Evolutionary conservation across 305 asterid species (phyloP).

Genomic region (Fraxinus baroniana): DNA sequence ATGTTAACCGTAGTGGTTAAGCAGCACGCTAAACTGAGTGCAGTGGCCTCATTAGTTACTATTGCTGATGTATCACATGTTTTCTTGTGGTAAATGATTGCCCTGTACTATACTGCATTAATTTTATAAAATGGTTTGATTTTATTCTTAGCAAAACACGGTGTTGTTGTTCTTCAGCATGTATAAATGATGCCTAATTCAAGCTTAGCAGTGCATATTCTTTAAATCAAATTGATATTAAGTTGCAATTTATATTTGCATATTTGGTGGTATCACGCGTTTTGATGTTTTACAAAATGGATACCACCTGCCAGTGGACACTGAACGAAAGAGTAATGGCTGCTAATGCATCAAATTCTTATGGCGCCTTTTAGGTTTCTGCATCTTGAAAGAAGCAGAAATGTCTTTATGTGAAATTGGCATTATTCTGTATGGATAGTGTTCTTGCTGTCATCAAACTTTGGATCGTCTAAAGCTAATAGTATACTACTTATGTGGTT

Average conservation of each 20-base stretch:
- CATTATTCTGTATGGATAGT: slow-evolving; percentile 12
- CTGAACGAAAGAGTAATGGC: not conserved
- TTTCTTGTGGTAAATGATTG: slow-evolving; percentile 4
- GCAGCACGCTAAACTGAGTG: not conserved
- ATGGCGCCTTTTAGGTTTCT: not conserved
- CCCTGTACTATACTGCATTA: slow-evolving; percentile 8
- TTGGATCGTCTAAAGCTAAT: slow-evolving; percentile 20
- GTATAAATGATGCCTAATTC: not conserved
- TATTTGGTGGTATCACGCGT: not conserved
- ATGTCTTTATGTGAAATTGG: not conserved
- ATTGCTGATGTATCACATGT: slow-evolving; percentile 12
- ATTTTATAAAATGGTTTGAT: slow-evolving; percentile 17
- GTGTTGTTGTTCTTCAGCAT: not conserved
- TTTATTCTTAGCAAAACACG: not conserved
- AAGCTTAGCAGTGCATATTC: not conserved
- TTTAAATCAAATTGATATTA: not conserved
- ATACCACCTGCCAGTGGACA: not conserved
- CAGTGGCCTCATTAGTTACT: slow-evolving; percentile 13
- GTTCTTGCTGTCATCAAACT: slow-evolving; percentile 19
- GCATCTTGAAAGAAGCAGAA: not conserved
- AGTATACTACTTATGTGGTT: slow-evolving; percentile 7
- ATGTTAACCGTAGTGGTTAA: not conserved
- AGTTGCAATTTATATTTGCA: not conserved
- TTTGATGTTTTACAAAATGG: not conserved
- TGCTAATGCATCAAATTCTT: not conserved